Base-by-base conservation (phyloP, 108 stramenopile genomes). In the Cylindrotheca fusiformis region DNA sequence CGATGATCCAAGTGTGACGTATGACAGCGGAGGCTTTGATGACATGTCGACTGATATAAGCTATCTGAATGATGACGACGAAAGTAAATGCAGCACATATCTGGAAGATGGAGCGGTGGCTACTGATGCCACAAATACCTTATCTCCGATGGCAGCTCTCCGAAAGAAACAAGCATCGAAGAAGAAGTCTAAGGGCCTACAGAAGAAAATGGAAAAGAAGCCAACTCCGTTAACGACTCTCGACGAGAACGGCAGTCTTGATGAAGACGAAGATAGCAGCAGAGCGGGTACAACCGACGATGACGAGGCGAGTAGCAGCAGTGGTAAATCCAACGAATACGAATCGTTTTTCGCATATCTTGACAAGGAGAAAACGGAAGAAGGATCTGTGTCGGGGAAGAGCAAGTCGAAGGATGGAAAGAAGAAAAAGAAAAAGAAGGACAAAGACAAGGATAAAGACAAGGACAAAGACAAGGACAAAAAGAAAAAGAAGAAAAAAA, bases 351-450 rank as follows among this genome's bases (percentile, higher is more conserved):
- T 41, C 36, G 14, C 6, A 14, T 41, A 10, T 14, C 36, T 41
- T 41, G 36, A 41, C 36, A 41, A 41, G 36, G 36, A 41, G 36
- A 41, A 41, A 41, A 6, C 36, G 36, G 36, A 41, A 41, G 36
- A 41, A 41, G 36, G 14, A 41, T 14, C 36, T 14, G 36, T 10
- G 14, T 14, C 36, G 14, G 36, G 6, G 36, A 41, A 41, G 36
- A 41, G 14, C 6, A 41, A 6, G 36, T 10, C 6, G 36, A 41
- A 41, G 14, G 14, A 41, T 6, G 36, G 6, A 14, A 41, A 41
- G 36, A 41, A 41, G 36, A 41, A 10, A 41, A 41, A 41, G 36
- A 41, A 41, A 14, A 41, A 41, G 36, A 41, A 41, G 36, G 6
- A 6, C 14, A 41, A 14, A 10, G 36, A 41, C 36, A 14, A 41